These are phyloP conservation scores for Solanum chacoense DNA, from an alignment of 305 asterid species.

Conservation along the genomic window DNA sequence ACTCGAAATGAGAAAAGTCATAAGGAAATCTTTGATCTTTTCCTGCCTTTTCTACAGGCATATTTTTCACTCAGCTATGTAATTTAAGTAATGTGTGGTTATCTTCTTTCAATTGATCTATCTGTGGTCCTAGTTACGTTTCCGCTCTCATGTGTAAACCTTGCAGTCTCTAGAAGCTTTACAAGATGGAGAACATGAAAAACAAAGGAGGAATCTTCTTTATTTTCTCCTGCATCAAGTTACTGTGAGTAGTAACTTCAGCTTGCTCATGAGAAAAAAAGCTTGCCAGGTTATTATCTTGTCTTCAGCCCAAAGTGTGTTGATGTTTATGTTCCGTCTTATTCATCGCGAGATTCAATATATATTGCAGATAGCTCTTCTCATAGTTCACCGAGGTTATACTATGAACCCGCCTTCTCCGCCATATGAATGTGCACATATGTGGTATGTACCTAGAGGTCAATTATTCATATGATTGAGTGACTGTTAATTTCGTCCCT, in stretches of 20 bases:
- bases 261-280: conserved; percentile 83
- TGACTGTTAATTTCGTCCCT: background rate
- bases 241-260: conserved; percentile 89
- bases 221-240: conserved; percentile 98
- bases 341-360: conserved; percentile 5
- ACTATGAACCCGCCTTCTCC: conserved; percentile 96
- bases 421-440: conserved; percentile 93
- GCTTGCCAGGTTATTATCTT: conserved; percentile 76
- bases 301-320: background rate
- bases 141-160: conserved; percentile 8
- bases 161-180: conserved; percentile 95
- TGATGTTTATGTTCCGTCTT: background rate
- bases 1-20: conserved; percentile 97
- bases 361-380: conserved; percentile 68
- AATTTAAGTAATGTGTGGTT: background rate
- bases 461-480: background rate
- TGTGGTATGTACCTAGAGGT: conserved; percentile 63
- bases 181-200: conserved; percentile 98
- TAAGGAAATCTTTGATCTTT: conserved; percentile 98
- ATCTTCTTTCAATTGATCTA: background rate
- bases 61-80: conserved; percentile 3
- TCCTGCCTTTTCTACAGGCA: conserved; percentile 95
- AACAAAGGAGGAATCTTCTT: conserved; percentile 84
- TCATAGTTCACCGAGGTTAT: conserved; percentile 84
- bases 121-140: conserved; percentile 4